These are phyloP conservation scores for Cutaneotrichosporon arboriforme DNA, from an alignment of 1,284 basidiomycete genomes.

Conservation along the genomic window DNA sequence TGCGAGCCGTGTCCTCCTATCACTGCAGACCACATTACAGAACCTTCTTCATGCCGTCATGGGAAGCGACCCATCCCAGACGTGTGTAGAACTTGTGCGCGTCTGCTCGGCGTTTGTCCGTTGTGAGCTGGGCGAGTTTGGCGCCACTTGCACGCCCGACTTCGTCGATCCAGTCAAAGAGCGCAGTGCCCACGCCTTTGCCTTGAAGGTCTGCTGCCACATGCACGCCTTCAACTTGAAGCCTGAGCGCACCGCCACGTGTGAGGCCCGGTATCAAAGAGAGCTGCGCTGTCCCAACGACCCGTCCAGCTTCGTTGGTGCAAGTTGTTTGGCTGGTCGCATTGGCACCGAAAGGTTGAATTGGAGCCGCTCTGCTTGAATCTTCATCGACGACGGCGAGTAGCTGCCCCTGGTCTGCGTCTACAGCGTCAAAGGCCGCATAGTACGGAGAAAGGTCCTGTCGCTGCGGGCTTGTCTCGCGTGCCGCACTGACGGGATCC, in stretches of 20 bases:
- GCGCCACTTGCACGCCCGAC: not conserved
- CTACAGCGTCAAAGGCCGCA: not conserved
- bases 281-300: not conserved
- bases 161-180: not conserved
- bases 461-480: not conserved
- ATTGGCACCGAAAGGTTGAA: too few relatives aligned
- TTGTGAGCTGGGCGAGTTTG: not conserved
- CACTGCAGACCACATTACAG: too few relatives aligned
- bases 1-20: too few relatives aligned
- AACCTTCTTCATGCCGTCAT: slow-evolving; percentile 1
- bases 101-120: not conserved
- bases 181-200: not conserved
- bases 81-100: not conserved
- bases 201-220: not conserved
- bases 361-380: too few relatives aligned
- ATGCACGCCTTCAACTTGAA: not conserved
- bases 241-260: not conserved
- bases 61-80: not conserved
- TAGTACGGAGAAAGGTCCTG: not conserved
- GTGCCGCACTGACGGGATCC: not conserved
- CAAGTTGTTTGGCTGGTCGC: too few relatives aligned
- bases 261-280: not conserved
- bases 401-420: not conserved
- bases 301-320: too few relatives aligned
- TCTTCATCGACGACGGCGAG: not conserved